Percentiles rank a stretch among this genome's conserved stretches.
phyloP scores from a whole-genome alignment of 257 asterid species.

The Rubia yunnanensis region DNA sequence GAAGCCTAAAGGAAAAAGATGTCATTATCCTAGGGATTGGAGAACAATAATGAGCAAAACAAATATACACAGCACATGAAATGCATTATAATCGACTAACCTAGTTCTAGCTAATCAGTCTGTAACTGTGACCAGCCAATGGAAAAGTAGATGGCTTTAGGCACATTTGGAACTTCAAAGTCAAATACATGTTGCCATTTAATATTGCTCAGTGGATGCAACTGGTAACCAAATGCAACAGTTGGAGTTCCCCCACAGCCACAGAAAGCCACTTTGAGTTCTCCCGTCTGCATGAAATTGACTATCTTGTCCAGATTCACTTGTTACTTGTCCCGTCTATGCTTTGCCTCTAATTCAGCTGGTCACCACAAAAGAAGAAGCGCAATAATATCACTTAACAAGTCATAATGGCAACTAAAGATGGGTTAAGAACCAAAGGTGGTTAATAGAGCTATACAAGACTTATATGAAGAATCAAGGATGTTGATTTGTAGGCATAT shows the following conservation, averaged over 20 bases:
- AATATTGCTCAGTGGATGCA: conserved; percentile 1
- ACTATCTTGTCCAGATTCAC: not conserved
- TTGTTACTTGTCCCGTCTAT: conserved; percentile 1
- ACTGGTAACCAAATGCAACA: not conserved
- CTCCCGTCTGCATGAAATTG: not conserved
- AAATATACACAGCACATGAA: conserved; percentile 15
- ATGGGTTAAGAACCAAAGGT: not conserved
- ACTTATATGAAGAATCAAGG: not conserved
- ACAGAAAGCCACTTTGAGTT: not conserved
- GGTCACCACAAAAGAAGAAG: not conserved
- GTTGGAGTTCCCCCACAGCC: conserved; percentile 3
- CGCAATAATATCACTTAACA: not conserved
- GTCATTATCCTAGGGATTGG: conserved; percentile 8
- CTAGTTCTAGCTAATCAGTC: conserved; percentile 5
- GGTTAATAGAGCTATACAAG: not conserved
- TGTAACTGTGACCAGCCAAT: not conserved
- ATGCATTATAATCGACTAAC: conserved; percentile 7
- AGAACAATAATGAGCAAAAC: conserved; percentile 12
- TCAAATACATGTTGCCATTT: conserved; percentile 6
- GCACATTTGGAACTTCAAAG: conserved; percentile 10
- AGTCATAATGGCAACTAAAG: not conserved
- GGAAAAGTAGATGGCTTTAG: not conserved
- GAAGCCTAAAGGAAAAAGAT: not conserved
- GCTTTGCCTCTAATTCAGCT: not conserved
- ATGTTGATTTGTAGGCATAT: not conserved